Conservation (phyloP, 331 rosid genomes). For the Acacia pycnantha region DNA sequence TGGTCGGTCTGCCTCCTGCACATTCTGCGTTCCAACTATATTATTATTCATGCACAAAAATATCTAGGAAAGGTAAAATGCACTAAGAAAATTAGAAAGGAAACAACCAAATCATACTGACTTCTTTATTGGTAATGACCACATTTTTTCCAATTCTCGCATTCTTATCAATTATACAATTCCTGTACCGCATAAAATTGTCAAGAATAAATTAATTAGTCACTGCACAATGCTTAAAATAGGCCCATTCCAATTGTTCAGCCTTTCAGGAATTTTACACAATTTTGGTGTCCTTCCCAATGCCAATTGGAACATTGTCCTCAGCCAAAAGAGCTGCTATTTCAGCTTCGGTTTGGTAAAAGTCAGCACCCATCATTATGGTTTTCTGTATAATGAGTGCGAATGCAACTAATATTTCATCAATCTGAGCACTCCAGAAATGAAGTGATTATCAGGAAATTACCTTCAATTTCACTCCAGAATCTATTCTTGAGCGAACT, state of each 20-base stretch:
- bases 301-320: slow-evolving; percentile 82
- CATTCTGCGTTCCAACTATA: slow-evolving; percentile 51
- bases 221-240: background rate
- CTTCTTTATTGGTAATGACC: slow-evolving; percentile 72
- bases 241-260: background rate
- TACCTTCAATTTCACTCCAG: slow-evolving; percentile 81
- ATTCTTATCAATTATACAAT: slow-evolving; percentile 90
- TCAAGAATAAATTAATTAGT: background rate
- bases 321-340: slow-evolving; percentile 64
- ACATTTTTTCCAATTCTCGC: slow-evolving; percentile 86
- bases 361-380: slow-evolving; percentile 88
- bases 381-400: slow-evolving; percentile 54
- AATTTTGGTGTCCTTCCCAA: slow-evolving; percentile 76
- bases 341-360: slow-evolving; percentile 85
- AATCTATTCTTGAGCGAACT: slow-evolving; percentile 75
- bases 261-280: slow-evolving; percentile 46
- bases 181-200: slow-evolving; percentile 44
- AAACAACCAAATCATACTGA: slow-evolving; percentile 39
- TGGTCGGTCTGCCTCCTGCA: slow-evolving; percentile 86
- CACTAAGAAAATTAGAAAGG: background rate
- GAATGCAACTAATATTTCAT: slow-evolving; percentile 13
- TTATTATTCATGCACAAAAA: background rate
- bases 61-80: background rate
- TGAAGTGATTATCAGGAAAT: background rate
- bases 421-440: slow-evolving; percentile 15